phyloP scores from a whole-genome alignment of 2,329 filamentous ascomycete genomes.

The Clonostachys sp. region DNA sequence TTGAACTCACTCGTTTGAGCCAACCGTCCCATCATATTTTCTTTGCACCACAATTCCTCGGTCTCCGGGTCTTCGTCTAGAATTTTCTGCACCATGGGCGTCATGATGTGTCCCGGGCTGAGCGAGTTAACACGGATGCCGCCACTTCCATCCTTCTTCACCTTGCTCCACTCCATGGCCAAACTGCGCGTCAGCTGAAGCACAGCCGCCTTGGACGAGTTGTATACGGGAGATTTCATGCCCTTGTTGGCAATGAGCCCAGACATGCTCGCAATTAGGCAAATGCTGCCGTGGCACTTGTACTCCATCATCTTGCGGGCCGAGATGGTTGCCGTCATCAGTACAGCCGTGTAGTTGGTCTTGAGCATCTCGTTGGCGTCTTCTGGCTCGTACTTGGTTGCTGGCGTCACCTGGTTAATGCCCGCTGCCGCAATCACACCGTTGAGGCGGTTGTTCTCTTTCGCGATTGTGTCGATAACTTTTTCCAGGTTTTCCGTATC shows the following conservation, averaged over 20 bases:
- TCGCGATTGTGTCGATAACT: constrained; percentile 54
- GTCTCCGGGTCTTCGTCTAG: constrained; percentile 64
- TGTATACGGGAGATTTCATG: constrained; percentile 63
- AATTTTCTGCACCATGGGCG: constrained; percentile 67
- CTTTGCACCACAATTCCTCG: constrained; percentile 57
- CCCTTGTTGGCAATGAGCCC: constrained; percentile 50
- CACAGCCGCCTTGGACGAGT: constrained; percentile 62
- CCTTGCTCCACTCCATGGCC: constrained; percentile 57
- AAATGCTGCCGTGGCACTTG: constrained; percentile 48
- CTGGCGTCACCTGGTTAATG: constrained; percentile 63
- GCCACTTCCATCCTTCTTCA: constrained; percentile 29
- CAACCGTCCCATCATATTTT: constrained; percentile 68
- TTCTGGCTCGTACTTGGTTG: constrained; percentile 59
- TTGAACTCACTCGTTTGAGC: constrained; percentile 55
- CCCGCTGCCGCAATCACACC: constrained; percentile 68
- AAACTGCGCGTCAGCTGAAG: constrained; percentile 59
- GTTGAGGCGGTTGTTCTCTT: constrained; percentile 57
- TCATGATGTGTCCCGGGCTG: constrained; percentile 64
- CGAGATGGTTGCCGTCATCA: constrained; percentile 66
- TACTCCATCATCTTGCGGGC: constrained; percentile 57
- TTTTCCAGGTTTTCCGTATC: constrained; percentile 55
- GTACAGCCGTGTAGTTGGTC: constrained; percentile 66
- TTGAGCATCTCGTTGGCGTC: constrained; percentile 59
- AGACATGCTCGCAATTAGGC: constrained; percentile 53
- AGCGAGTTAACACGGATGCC: constrained; percentile 67